phyloP scores from a whole-genome alignment of 306 rosid genomes.

The Rosa persica region DNA sequence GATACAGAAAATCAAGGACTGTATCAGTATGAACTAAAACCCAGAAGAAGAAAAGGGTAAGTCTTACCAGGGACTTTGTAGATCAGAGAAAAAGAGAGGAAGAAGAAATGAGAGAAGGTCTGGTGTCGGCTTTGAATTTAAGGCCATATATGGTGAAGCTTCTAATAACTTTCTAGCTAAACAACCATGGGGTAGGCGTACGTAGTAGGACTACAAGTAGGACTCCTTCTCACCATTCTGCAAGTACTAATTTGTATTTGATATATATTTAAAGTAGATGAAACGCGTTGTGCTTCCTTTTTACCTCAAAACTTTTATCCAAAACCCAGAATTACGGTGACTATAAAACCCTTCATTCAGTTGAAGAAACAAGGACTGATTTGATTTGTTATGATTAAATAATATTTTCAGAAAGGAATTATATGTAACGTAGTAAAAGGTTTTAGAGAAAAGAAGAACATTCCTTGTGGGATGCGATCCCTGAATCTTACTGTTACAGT shows the following conservation, averaged over 20 bases:
- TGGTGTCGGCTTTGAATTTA: constrained; percentile 9
- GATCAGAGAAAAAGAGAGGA: background rate
- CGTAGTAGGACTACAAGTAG: background rate
- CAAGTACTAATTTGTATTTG: background rate
- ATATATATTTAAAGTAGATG: background rate
- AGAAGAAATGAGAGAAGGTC: background rate
- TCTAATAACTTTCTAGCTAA: constrained; percentile 3
- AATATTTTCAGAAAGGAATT: background rate
- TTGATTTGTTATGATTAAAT: background rate
- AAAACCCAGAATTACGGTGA: background rate
- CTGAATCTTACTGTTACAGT: background rate
- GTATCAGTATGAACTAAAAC: background rate
- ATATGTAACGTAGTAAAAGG: background rate
- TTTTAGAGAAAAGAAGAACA: background rate
- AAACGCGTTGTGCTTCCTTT: background rate
- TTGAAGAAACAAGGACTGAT: background rate
- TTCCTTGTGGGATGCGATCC: background rate
- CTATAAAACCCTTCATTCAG: background rate
- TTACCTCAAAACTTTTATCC: background rate
- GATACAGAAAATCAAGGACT: background rate
- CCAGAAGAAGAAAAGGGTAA: background rate
- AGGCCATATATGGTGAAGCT: background rate
- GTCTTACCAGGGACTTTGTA: constrained; percentile 1
- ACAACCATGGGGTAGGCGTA: constrained; percentile 1
- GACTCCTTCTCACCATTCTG: background rate